A percentile compares a stretch with the other conserved stretches of the same genome.
Conservation (phyloP, 2,329 filamentous ascomycete genomes). For the Microdochium bolleyi region DNA sequence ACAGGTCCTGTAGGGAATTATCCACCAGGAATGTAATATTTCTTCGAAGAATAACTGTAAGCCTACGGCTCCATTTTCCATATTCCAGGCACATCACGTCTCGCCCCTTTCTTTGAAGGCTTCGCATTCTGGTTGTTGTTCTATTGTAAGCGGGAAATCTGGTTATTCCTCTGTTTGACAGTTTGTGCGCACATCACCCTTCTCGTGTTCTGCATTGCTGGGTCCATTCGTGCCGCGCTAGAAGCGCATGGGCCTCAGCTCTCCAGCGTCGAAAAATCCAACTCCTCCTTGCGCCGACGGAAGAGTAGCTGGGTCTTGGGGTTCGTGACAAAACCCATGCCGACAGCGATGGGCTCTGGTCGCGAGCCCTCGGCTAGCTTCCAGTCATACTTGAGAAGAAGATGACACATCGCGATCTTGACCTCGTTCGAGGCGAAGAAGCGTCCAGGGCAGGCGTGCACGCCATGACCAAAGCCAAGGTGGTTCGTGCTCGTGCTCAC, state of each 20-base stretch:
- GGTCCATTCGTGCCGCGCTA: too few relatives aligned
- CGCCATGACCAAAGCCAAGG: constrained; percentile 26
- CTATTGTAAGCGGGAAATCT: too few relatives aligned
- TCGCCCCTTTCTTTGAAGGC: too few relatives aligned
- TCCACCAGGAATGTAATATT: too few relatives aligned
- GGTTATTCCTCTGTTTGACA: too few relatives aligned
- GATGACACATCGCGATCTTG: constrained; percentile 22
- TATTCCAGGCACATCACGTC: too few relatives aligned
- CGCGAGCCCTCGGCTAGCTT: background rate
- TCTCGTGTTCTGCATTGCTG: too few relatives aligned
- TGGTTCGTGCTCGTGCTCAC: constrained; percentile 18
- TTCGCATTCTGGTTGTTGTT: too few relatives aligned
- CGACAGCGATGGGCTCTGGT: background rate
- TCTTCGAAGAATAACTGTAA: too few relatives aligned
- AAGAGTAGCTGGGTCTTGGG: constrained; percentile 7
- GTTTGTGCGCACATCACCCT: too few relatives aligned
- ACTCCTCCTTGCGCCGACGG: constrained; percentile 5
- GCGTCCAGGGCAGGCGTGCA: constrained; percentile 27
- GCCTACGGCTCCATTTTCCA: too few relatives aligned
- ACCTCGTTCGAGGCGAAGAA: constrained; percentile 28
- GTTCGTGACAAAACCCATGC: background rate
- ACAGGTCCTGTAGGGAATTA: too few relatives aligned
- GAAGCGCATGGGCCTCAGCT: background rate
- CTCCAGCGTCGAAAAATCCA: background rate
- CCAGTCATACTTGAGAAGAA: constrained; percentile 23